phyloP scores from a whole-genome alignment of 1,284 basidiomycete genomes.

The Heterobasidion irregulare region DNA sequence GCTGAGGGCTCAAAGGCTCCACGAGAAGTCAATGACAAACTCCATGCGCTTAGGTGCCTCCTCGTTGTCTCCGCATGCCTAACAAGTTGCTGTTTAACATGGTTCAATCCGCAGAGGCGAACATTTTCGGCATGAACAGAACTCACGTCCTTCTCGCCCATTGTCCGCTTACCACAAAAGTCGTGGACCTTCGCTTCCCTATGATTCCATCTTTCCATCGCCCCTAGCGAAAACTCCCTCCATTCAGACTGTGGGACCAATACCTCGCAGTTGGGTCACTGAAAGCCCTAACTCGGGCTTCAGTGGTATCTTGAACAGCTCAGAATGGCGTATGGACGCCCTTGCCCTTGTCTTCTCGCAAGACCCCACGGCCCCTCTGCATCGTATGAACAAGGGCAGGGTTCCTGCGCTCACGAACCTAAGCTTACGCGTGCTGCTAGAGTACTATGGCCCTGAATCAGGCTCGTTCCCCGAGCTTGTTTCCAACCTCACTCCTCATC shows the following conservation, averaged over 20 bases:
- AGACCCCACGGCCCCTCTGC: conserved; percentile 11
- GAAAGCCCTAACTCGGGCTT: background rate
- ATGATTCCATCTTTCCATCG: background rate
- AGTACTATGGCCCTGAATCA: conserved; percentile 14
- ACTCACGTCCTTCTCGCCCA: conserved; percentile 34
- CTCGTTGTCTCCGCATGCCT: background rate
- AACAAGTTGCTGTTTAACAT: background rate
- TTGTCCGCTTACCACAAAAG: background rate
- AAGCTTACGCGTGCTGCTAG: conserved; percentile 30
- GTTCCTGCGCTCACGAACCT: conserved; percentile 38
- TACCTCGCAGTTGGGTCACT: conserved; percentile 17
- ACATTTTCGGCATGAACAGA: conserved; percentile 56
- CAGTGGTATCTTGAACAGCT: background rate
- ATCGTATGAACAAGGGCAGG: background rate
- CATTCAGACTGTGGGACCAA: conserved; percentile 16
- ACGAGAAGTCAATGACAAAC: conserved; percentile 16
- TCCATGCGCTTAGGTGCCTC: conserved; percentile 16
- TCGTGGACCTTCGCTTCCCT: background rate
- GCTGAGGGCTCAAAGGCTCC: background rate
- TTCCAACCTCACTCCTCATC: conserved; percentile 44
- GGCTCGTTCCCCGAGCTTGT: conserved; percentile 24
- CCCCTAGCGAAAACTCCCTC: conserved; percentile 15
- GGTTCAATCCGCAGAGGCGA: conserved; percentile 33
- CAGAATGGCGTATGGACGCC: conserved; percentile 39
- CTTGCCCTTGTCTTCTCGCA: conserved; percentile 41